Conservation (phyloP, 208 protist genomes). For the Trypanosoma brucei region DNA sequence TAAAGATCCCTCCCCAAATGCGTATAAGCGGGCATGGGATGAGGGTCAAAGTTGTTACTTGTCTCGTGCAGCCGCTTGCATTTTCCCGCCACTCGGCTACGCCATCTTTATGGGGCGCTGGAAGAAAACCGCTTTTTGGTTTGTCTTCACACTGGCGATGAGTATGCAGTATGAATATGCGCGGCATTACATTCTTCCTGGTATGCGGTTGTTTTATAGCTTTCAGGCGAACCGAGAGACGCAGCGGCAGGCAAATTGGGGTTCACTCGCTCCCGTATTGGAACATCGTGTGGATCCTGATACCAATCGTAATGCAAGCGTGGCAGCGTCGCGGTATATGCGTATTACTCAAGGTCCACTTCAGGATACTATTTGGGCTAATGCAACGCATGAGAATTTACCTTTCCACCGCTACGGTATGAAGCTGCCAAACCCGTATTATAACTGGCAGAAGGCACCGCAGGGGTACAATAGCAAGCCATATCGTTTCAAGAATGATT, state of each 20-base stretch:
- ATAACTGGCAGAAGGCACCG: slow-evolving; percentile 80
- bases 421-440: slow-evolving; percentile 76
- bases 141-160: slow-evolving; percentile 30
- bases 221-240: slow-evolving; percentile 61
- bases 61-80: slow-evolving; percentile 48
- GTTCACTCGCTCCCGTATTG: slow-evolving; percentile 53
- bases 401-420: slow-evolving; percentile 42
- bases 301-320: slow-evolving; percentile 72
- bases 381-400: slow-evolving; percentile 66
- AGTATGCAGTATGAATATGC: slow-evolving; percentile 79
- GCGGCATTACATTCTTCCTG: slow-evolving; percentile 51
- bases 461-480: slow-evolving; percentile 68
- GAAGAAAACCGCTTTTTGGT: slow-evolving; percentile 70
- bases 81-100: slow-evolving; percentile 76
- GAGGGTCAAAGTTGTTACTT: slow-evolving; percentile 67
- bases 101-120: slow-evolving; percentile 72
- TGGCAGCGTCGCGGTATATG: slow-evolving; percentile 71
- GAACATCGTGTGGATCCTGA: slow-evolving; percentile 73
- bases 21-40: slow-evolving; percentile 72
- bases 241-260: slow-evolving; percentile 63
- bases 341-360: slow-evolving; percentile 60
- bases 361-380: slow-evolving; percentile 78
- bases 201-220: slow-evolving; percentile 73
- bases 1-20: slow-evolving; percentile 60
- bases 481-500: slow-evolving; percentile 72